Conservation (phyloP, 2,329 filamentous ascomycete species). For the Chaetomiaceae sp. region DNA sequence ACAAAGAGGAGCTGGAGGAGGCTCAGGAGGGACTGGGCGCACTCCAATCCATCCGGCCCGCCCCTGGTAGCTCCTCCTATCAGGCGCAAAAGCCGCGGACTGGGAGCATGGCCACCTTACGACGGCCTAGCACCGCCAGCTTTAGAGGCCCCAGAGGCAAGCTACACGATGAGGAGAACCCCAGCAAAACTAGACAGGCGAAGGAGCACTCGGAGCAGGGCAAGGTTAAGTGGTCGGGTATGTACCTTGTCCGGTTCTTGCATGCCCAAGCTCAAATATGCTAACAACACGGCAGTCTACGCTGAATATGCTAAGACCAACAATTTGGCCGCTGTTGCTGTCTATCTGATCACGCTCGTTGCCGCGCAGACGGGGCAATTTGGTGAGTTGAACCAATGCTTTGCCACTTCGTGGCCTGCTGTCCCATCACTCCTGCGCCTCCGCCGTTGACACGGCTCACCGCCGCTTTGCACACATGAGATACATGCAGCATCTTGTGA, state of each 20-base stretch:
- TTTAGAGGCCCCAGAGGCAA: slow-evolving; percentile 84
- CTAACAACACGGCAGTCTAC: slow-evolving; percentile 55
- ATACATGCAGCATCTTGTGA: background rate
- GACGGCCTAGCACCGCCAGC: slow-evolving; percentile 85
- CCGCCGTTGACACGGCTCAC: too few relatives aligned
- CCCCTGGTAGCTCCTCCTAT: slow-evolving; percentile 26
- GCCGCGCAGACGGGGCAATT: slow-evolving; percentile 78
- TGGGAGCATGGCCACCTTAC: slow-evolving; percentile 72
- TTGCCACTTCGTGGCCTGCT: too few relatives aligned
- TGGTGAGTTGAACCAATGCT: slow-evolving; percentile 49
- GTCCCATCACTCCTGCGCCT: too few relatives aligned
- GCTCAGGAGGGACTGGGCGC: slow-evolving; percentile 71
- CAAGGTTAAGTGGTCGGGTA: slow-evolving; percentile 85
- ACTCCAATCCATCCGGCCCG: slow-evolving; percentile 65
- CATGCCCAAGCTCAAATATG: background rate
- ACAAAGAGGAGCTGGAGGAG: slow-evolving; percentile 66
- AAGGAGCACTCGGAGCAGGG: slow-evolving; percentile 91
- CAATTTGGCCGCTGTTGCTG: slow-evolving; percentile 73
- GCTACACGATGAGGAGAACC: slow-evolving; percentile 74
- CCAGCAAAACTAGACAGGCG: slow-evolving; percentile 71
- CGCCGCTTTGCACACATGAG: background rate
- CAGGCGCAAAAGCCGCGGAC: slow-evolving; percentile 46
- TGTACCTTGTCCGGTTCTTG: slow-evolving; percentile 13
- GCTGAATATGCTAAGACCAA: slow-evolving; percentile 90
- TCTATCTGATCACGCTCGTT: slow-evolving; percentile 74